Evolutionary conservation across 2,329 filamentous ascomycete species (phyloP).

Genomic region (Colletotrichum chlorophyti): DNA sequence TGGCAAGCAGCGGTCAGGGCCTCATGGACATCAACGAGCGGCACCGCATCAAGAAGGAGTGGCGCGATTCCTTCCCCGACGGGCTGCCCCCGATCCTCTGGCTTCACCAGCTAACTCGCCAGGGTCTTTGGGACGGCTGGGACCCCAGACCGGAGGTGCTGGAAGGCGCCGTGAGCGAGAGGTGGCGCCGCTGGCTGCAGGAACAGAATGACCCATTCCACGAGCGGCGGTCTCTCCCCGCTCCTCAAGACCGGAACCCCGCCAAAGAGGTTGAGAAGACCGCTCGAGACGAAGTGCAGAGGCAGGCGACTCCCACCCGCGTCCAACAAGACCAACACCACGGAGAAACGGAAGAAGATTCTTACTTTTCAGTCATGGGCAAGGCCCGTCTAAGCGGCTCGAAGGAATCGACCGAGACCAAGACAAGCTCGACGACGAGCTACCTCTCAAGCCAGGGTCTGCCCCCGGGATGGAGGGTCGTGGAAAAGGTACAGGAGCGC

Average conservation of each 20-base stretch:
- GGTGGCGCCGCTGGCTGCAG: slow-evolving; percentile 28
- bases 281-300: too few relatives aligned
- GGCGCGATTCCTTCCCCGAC: slow-evolving; percentile 45
- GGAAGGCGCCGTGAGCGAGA: slow-evolving; percentile 23
- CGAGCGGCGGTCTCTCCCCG: background rate
- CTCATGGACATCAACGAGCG: slow-evolving; percentile 47
- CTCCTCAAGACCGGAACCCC: background rate
- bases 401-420: slow-evolving; percentile 1
- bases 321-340: background rate
- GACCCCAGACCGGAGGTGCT: slow-evolving; percentile 22
- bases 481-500: slow-evolving; percentile 22
- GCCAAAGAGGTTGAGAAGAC: background rate
- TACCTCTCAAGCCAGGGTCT: slow-evolving; percentile 13
- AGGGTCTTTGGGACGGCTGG: slow-evolving; percentile 31
- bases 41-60: slow-evolving; percentile 43
- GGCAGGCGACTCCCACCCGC: background rate
- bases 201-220: slow-evolving; percentile 26
- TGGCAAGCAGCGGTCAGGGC: slow-evolving; percentile 48
- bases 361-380: slow-evolving; percentile 21
- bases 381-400: slow-evolving; percentile 15
- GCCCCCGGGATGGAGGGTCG: slow-evolving; percentile 22
- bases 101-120: slow-evolving; percentile 36
- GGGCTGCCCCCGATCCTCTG: slow-evolving; percentile 51
- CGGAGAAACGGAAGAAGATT: slow-evolving; percentile 22
- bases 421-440: slow-evolving; percentile 6